Base-by-base conservation (phyloP, 257 asterid genomes). In the Nicotiana tomentosiformis region DNA sequence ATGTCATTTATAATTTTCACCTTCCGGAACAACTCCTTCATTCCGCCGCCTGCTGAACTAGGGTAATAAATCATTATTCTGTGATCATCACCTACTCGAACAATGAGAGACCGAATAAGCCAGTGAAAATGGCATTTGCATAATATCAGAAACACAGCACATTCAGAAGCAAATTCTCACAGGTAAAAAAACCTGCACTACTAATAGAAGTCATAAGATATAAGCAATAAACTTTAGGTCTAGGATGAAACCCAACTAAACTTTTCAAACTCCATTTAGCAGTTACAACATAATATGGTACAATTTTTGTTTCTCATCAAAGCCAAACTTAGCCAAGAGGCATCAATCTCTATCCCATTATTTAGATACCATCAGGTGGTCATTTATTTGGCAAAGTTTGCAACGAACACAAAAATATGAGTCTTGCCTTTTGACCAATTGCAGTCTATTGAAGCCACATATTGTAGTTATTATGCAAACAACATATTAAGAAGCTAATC, bases 1-100 rank as follows among this genome's bases (percentile, higher is more conserved):
- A 53, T 72, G 60, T 3, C 37, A 72, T 70, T 70, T 12, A n/a
- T 5, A 23, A 20, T 43, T 49, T 14, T 86, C 84, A 94, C 99
- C 99, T 95, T 95, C 20, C 99, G 95, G 85, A 95, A 95, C 90
- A 95, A 88, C 82, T 94, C 95, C 87, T 95, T 95, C 99, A 95
- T 95, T 72, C 99, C 99, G 67, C 99, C 97, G 88, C 99, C 99
- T 26, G 99, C 99, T 82, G 99, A 90, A 89, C 98, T 95, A 82
- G 99, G 99, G 86, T 95, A 95, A 84, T 95, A 95, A 85, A 95
- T 95, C 99, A 95, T 95, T 83, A 96, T 93, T 82, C 98, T 90
- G 89, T 96, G 99, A 85, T 96, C 94, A 86, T 96, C 98, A 90
- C 95, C 99, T 96, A 87, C 90, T 87, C 70, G 81, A 86, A 83